Conservation (phyloP, 768 basidiomycete genomes). For the Mycena galericulata region DNA sequence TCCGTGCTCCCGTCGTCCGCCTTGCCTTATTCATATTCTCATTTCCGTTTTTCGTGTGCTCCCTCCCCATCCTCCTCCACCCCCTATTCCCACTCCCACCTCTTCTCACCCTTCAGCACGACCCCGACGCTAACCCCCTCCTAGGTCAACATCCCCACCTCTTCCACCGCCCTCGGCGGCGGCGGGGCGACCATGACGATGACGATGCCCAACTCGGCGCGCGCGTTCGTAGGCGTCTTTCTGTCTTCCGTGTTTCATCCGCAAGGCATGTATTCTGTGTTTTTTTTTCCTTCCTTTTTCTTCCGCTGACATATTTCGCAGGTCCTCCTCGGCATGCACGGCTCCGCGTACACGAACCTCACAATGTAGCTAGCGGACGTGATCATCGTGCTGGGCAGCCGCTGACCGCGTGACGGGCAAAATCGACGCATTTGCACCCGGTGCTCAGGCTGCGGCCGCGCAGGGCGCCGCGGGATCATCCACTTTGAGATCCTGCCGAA, state of each 20-base stretch:
- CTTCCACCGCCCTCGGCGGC: too few relatives aligned
- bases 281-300: neutral
- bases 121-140: constrained; percentile 84
- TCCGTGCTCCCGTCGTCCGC: too few relatives aligned
- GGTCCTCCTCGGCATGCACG: constrained; percentile 85
- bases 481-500: constrained; percentile 99
- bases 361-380: constrained; percentile 98
- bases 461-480: constrained; percentile 95
- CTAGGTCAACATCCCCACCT: constrained; percentile 68
- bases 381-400: constrained; percentile 95
- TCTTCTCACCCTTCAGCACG: too few relatives aligned
- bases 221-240: constrained; percentile 68
- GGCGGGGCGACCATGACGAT: too few relatives aligned
- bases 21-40: too few relatives aligned
- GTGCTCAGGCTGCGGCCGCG: constrained; percentile 85
- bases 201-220: constrained; percentile 89
- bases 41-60: too few relatives aligned
- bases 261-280: constrained; percentile 10
- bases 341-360: constrained; percentile 94
- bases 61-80: too few relatives aligned
- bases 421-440: constrained; percentile 89
- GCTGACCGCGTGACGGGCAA: constrained; percentile 98
- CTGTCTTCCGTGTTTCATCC: constrained; percentile 17
- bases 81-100: neutral
- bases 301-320: neutral